These are phyloP conservation scores for Schizopora paradoxa DNA, from an alignment of 1,284 basidiomycete species.

Conservation along the genomic window DNA sequence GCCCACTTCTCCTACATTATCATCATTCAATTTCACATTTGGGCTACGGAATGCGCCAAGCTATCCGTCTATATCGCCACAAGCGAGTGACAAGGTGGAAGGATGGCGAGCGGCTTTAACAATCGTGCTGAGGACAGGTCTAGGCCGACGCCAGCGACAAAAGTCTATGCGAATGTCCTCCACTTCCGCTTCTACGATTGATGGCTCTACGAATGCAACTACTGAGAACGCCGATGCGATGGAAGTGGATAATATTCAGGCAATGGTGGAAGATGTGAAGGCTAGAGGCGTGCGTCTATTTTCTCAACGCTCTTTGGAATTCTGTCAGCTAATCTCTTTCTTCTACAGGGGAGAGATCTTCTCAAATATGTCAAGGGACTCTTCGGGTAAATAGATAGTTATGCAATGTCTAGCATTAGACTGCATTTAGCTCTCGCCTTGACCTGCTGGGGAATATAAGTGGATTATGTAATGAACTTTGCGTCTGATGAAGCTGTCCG, in stretches of 20 bases:
- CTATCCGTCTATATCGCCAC: slow-evolving; percentile 1
- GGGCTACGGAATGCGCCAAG: slow-evolving; percentile 5
- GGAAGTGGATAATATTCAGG: slow-evolving; percentile 55
- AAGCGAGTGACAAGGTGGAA: slow-evolving; percentile 40
- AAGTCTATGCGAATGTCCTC: slow-evolving; percentile 27
- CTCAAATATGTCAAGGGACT: slow-evolving; percentile 68
- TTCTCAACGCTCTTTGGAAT: background rate
- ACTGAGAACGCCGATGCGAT: slow-evolving; percentile 22
- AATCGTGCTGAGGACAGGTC: slow-evolving; percentile 57
- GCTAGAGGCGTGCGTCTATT: slow-evolving; percentile 52
- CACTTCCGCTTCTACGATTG: slow-evolving; percentile 4
- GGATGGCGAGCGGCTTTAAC: slow-evolving; percentile 73
- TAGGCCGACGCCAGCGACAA: slow-evolving; percentile 47
- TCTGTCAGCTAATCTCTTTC: slow-evolving; percentile 8
- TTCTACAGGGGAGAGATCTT: slow-evolving; percentile 59
- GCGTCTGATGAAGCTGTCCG: too few species aligned
- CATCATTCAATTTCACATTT: slow-evolving; percentile 13
- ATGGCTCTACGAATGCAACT: background rate
- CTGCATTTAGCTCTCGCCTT: too few species aligned
- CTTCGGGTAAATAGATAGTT: slow-evolving; percentile 30
- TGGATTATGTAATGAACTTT: too few species aligned
- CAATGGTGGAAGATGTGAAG: slow-evolving; percentile 72
- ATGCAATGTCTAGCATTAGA: too few species aligned
- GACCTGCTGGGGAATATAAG: too few species aligned
- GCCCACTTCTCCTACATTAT: slow-evolving; percentile 5